These are phyloP conservation scores for Alternaria infectoria DNA, from an alignment of 2,329 filamentous ascomycete species.

Conservation along the genomic window DNA sequence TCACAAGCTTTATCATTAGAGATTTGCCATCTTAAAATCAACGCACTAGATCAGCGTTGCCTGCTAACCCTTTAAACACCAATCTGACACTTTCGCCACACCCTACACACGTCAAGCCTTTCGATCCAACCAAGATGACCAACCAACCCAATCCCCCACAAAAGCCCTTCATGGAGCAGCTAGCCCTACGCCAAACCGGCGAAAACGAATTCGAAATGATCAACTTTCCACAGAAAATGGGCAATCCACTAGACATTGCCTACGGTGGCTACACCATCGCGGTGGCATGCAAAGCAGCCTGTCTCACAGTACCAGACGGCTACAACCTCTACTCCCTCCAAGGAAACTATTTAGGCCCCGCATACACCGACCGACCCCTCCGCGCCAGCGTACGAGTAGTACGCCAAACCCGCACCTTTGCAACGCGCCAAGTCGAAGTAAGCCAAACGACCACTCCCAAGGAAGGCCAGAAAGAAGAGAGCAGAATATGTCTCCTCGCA, in stretches of 20 bases:
- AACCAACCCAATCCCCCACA: neutral
- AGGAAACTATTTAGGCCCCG: slow-evolving; percentile 57
- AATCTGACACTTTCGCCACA: neutral
- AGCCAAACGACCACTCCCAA: slow-evolving; percentile 41
- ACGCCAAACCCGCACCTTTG: slow-evolving; percentile 57
- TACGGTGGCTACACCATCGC: slow-evolving; percentile 56
- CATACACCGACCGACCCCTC: slow-evolving; percentile 50
- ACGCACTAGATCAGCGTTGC: neutral
- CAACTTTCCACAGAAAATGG: slow-evolving; percentile 46
- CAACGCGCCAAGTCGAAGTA: slow-evolving; percentile 56
- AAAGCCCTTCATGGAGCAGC: slow-evolving; percentile 20
- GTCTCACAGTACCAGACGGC: slow-evolving; percentile 42
- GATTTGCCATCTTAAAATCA: neutral
- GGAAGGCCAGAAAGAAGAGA: slow-evolving; percentile 39
- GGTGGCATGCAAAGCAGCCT: slow-evolving; percentile 53
- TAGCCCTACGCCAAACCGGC: slow-evolving; percentile 16
- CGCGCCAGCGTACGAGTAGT: slow-evolving; percentile 46
- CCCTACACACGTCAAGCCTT: neutral
- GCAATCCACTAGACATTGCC: slow-evolving; percentile 47
- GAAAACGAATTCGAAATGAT: slow-evolving; percentile 22
- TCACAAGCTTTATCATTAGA: neutral
- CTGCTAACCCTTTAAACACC: neutral
- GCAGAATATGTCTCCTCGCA: slow-evolving; percentile 52
- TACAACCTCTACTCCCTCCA: slow-evolving; percentile 56
- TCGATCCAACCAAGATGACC: neutral